These are phyloP conservation scores for Epichloe scottii DNA, from an alignment of 2,329 filamentous ascomycete species.

Conservation along the genomic window DNA sequence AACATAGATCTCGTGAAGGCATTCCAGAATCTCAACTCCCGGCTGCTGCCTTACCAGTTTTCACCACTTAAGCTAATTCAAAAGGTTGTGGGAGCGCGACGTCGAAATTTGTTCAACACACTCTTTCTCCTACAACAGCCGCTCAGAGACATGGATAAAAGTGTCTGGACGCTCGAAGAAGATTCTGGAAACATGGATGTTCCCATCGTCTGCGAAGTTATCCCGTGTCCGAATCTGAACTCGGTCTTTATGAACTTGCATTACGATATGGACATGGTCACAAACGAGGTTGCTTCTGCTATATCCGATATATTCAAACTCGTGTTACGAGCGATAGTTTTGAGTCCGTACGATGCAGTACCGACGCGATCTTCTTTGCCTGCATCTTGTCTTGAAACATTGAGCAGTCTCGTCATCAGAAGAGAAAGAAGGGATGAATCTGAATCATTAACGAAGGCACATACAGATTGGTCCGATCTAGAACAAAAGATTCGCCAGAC, in stretches of 20 bases:
- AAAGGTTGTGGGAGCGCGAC: constrained; percentile 25
- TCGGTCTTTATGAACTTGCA: constrained; percentile 49
- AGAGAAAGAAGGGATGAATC: constrained; percentile 10
- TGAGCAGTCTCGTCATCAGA: constrained; percentile 13
- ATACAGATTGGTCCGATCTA: constrained; percentile 32
- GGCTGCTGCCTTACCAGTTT: constrained; percentile 57
- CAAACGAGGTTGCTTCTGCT: constrained; percentile 14
- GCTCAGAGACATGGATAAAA: constrained; percentile 39
- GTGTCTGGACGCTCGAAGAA: constrained; percentile 42
- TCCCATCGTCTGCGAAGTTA: constrained; percentile 64
- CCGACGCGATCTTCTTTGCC: not conserved
- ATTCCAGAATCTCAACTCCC: constrained; percentile 49
- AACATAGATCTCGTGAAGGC: constrained; percentile 45
- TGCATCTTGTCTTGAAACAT: not conserved
- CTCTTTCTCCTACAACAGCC: constrained; percentile 67
- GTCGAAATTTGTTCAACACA: constrained; percentile 60
- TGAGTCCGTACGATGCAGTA: constrained; percentile 13
- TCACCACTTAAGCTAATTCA: constrained; percentile 65
- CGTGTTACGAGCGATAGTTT: constrained; percentile 15
- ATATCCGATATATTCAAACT: constrained; percentile 20
- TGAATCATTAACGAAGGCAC: constrained; percentile 7
- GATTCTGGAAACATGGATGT: constrained; percentile 58
- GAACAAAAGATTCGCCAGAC: constrained; percentile 43
- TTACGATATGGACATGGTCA: constrained; percentile 35
- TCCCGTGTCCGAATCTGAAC: constrained; percentile 41